Evolutionary conservation across 106 monocot species (phyloP).

Genomic region (Apostasia shenzhenica): DNA sequence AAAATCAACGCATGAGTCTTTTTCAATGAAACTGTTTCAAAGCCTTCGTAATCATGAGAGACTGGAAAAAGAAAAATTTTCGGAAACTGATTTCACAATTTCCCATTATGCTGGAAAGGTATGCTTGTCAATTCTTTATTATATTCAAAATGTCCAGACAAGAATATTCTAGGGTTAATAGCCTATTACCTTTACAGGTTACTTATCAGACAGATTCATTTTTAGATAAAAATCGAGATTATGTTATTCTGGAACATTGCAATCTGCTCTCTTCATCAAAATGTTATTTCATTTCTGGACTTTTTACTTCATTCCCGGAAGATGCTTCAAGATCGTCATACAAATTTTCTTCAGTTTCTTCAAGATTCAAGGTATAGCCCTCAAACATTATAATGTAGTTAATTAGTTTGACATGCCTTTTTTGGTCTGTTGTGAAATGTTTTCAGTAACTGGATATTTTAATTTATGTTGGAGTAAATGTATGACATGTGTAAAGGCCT

Average conservation of each 20-base stretch:
- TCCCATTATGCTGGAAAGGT: conserved; percentile 98
- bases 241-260: conserved; percentile 77
- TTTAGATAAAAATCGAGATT: conserved; percentile 95
- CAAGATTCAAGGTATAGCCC: conserved; percentile 89
- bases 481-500: no score
- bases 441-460: neutral
- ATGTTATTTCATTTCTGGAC: conserved; percentile 78
- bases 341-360: conserved; percentile 95
- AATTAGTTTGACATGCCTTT: neutral
- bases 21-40: conserved; percentile 88
- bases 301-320: conserved; percentile 58
- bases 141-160: neutral
- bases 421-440: neutral
- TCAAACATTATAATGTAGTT: neutral
- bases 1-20: conserved; percentile 85
- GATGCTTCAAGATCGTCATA: conserved; percentile 92
- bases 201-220: conserved; percentile 84
- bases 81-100: conserved; percentile 86
- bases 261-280: conserved; percentile 82
- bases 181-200: conserved; percentile 38
- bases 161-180: neutral
- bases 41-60: conserved; percentile 62
- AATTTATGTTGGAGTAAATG: no score
- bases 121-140: conserved; percentile 3
- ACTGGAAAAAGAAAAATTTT: conserved; percentile 81